These are phyloP conservation scores for Arbutus unedo DNA, from an alignment of 148 eudicot species.

Conservation along the genomic window DNA sequence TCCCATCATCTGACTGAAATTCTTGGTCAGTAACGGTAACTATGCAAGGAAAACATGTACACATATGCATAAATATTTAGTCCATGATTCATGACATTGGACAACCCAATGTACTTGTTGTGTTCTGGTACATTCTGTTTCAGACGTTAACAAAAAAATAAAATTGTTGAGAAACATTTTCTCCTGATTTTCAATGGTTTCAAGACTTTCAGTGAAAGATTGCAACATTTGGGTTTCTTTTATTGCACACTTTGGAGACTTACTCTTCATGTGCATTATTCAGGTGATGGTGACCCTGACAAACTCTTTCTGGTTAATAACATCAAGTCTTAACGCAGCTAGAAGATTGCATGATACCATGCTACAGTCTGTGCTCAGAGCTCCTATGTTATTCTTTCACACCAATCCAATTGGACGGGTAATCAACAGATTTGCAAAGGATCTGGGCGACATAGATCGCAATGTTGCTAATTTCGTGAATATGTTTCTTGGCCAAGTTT, in stretches of 20 bases:
- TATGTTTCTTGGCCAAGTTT: conserved; percentile 41
- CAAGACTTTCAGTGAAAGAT: background rate
- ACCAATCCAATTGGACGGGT: conserved; percentile 66
- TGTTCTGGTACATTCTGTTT: background rate
- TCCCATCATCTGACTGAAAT: background rate
- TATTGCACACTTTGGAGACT: background rate
- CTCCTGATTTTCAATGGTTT: background rate
- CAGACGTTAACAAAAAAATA: background rate
- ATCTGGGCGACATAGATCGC: conserved; percentile 61
- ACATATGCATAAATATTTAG: background rate
- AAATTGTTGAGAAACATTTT: background rate
- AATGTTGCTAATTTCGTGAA: conserved; percentile 44
- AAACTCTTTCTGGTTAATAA: conserved; percentile 66
- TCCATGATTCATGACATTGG: background rate
- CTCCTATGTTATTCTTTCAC: conserved; percentile 71
- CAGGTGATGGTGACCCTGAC: conserved; percentile 61
- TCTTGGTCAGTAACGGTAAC: background rate
- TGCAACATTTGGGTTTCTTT: background rate
- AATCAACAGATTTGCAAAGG: conserved; percentile 60
- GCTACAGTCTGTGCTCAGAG: conserved; percentile 54
- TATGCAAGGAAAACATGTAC: background rate
- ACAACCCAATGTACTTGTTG: background rate
- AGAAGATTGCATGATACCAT: conserved; percentile 57
- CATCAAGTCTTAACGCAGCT: conserved; percentile 61
- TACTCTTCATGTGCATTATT: conserved; percentile 10